A percentile compares a stretch with the other conserved stretches of the same genome.
Conservation (phyloP, 1,139 yeast species). For the Diutina siamensis region DNA sequence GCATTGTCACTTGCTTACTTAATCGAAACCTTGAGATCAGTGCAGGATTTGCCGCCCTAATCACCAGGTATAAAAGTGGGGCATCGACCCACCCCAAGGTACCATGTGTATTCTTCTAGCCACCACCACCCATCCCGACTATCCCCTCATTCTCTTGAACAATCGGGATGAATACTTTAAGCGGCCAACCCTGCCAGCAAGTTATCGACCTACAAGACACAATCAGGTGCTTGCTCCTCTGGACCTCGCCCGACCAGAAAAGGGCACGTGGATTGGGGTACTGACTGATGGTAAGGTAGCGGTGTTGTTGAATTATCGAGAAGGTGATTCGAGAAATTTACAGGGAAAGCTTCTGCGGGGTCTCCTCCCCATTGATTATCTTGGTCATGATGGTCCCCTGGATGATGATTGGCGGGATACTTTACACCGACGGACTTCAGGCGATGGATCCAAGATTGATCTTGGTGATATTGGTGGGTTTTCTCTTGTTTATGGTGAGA, state of each 20-base stretch:
- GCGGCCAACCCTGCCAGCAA: constrained; percentile 18
- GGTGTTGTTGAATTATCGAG: constrained; percentile 64
- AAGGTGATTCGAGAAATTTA: constrained; percentile 14
- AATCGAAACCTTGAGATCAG: no score
- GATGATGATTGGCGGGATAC: not conserved
- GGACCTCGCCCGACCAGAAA: constrained; percentile 63
- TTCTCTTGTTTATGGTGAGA: constrained; percentile 60
- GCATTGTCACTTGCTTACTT: no score
- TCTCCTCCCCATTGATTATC: constrained; percentile 47
- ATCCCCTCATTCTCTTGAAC: constrained; percentile 60
- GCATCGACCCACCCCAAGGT: no score
- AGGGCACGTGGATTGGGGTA: constrained; percentile 90
- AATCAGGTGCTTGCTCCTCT: constrained; percentile 49
- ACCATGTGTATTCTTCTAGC: constrained; percentile 65
- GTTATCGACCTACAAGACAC: constrained; percentile 24
- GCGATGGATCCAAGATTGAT: not conserved
- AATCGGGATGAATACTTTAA: constrained; percentile 79
- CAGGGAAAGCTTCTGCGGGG: constrained; percentile 56
- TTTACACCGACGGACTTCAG: constrained; percentile 22
- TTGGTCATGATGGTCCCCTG: not conserved
- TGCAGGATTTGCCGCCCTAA: no score
- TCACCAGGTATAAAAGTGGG: no score
- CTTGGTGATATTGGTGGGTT: constrained; percentile 69
- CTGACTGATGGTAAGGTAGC: constrained; percentile 53
- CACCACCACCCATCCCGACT: constrained; percentile 50